Base-by-base conservation (phyloP, 805 yeast species). In the Danielia reshetovae region DNA sequence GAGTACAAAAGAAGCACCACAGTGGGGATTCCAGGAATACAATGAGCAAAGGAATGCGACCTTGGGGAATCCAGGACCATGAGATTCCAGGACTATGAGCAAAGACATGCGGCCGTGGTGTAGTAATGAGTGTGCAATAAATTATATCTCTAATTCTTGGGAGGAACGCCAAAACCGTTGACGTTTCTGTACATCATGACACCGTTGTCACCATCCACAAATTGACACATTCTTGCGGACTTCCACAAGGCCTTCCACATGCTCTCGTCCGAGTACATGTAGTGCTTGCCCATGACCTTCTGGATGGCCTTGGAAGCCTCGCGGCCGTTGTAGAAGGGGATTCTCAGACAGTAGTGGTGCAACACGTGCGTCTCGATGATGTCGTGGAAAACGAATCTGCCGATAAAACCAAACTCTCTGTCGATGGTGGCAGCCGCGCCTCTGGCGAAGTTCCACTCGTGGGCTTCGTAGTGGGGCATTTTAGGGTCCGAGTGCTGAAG, bases 381-480 rank as follows among this genome's bases (percentile, higher is more conserved):
- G 58, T 84, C 94, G 62, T 85, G 95, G 78, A 85, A 81, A 52
- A 83, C 67, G 71, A 75, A 75, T 55, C 75, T 68, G 38, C 95
- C 95, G 43, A 82, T 68, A 56, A 85, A 81, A 19, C 90, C 89
- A 55, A 84, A 82, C 54, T 84, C 79, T 54, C 95, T 72, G 62
- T 85, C 95, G 43, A 86, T 79, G 38, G 95, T 85, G 41, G 90
- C 85, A 36, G 93, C 89, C 19, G 95, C 95, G 47, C 95, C 95
- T 55, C 89, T 75, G 32, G 89, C 88, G 57, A 83, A 84, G 49
- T 74, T 85, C 95, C 95, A 85, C 59, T 79, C 81, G 25, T 62
- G 52, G 39, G 79, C 74, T 40, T 77, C 80, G 65, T 85, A 85
- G 60, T 85, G 95, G 19, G 95, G 89, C 71, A 86, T 71, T 11